Evolutionary conservation across 2,329 filamentous ascomycete species (phyloP).

Genomic region (Alternaria sp.): DNA sequence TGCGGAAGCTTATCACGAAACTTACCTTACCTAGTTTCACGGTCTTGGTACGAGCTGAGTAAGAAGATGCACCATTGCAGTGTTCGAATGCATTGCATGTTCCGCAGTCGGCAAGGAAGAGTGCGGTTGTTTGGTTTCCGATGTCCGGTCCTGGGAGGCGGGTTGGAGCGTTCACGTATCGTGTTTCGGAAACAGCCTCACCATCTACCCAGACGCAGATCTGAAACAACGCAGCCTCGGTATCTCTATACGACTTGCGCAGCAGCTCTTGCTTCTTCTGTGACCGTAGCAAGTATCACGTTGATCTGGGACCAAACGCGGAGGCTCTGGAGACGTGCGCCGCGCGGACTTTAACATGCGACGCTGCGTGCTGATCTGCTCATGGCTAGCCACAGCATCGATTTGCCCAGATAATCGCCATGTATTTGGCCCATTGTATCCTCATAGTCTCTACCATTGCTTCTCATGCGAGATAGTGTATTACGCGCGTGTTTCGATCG

Average conservation of each 20-base stretch:
- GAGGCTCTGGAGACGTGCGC: neutral
- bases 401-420: neutral
- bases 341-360: neutral
- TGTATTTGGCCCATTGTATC: too few species aligned
- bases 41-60: constrained; percentile 15
- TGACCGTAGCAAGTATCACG: neutral
- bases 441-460: neutral
- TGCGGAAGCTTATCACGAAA: constrained; percentile 30
- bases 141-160: constrained; percentile 9
- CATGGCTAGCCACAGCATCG: neutral
- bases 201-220: constrained; percentile 29
- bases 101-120: constrained; percentile 18
- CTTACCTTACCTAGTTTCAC: constrained; percentile 31
- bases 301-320: neutral
- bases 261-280: neutral
- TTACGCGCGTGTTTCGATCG: neutral
- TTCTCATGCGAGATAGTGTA: neutral
- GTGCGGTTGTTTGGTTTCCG: constrained; percentile 19
- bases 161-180: constrained; percentile 3
- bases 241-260: neutral
- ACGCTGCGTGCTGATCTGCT: neutral
- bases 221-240: constrained; percentile 35
- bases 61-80: neutral
- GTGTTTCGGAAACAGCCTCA: constrained; percentile 34
- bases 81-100: constrained; percentile 5